Evolutionary conservation across 1,284 basidiomycete genomes (phyloP).

Genomic region (Microbotryomycetes sp.): DNA sequence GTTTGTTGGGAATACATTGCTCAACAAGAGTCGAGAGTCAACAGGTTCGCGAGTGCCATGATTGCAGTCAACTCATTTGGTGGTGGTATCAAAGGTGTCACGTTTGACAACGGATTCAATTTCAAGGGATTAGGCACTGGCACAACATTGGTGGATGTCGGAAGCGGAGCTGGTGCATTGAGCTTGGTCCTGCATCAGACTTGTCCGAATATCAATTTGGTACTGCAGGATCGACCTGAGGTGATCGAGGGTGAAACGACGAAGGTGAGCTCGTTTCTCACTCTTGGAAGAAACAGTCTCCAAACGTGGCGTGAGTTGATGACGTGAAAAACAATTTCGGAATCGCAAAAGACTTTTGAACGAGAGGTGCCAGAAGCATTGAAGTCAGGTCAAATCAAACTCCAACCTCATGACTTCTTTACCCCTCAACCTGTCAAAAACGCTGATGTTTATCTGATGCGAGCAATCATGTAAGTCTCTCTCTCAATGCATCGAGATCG

Average conservation of each 20-base stretch:
- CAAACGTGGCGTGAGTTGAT: not conserved
- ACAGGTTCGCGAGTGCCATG: not conserved
- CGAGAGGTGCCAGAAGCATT: constrained; percentile 57
- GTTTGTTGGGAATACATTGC: constrained; percentile 8
- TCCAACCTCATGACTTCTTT: constrained; percentile 55
- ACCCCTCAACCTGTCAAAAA: constrained; percentile 44
- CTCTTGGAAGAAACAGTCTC: not conserved
- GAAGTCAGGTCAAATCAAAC: constrained; percentile 52
- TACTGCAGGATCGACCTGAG: constrained; percentile 61
- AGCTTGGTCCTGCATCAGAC: constrained; percentile 58
- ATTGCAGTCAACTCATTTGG: not conserved
- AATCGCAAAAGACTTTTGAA: constrained; percentile 51
- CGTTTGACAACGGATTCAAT: not conserved
- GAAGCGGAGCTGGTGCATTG: constrained; percentile 67
- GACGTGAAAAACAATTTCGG: not conserved
- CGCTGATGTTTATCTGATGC: constrained; percentile 48
- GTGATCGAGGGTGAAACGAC: constrained; percentile 53
- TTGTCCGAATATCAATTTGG: constrained; percentile 53
- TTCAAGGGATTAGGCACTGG: constrained; percentile 46
- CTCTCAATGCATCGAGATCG: not conserved
- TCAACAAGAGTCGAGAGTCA: not conserved
- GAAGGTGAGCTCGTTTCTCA: not conserved
- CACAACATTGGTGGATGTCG: constrained; percentile 62
- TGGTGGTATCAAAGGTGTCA: not conserved
- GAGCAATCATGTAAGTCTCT: constrained; percentile 44